Evolutionary conservation across 805 yeast species (phyloP), one percentile per base, ranked within the genome.

Genomic region (Wickerhamomyces chaumierensis): DNA sequence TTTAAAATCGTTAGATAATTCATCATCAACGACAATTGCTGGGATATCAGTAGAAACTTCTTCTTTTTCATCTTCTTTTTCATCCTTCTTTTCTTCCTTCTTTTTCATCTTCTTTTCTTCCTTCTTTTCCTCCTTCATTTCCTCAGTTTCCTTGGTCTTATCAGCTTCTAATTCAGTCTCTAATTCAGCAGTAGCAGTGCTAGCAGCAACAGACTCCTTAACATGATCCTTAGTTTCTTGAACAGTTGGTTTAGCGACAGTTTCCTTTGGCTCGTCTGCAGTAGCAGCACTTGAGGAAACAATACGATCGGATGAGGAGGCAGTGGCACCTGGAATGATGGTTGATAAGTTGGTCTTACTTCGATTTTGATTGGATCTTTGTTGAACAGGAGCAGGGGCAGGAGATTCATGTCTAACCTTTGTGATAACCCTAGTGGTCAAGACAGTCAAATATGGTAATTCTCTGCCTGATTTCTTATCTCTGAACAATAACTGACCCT

Each of bases 401-500:
- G 42, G 20, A 37, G 33, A 34, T 42, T 46, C 43, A 8, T 49
- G 34, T 41, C 48, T 49, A 42, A 45, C 49, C 35, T 46, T 39
- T 12, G 41, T 40, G 18, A 48, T 39, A n/a, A 53, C 47, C 49
- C 65, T 63, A 34, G 48, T 53, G 35, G 63, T 62, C 36, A 65
- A 52, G 4, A 59, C 65, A 34, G 61, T 64, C 38, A 67, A 48
- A 44, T 68, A 66, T 36, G 59, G 61, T 28, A 66, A 65, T 17
- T 73, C 66, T 40, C 68, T 64, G 32, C 70, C 65, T 9, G 75
- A 60, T 21, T 65, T 69, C 44, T 70, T 73, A 42, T 88, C 83
- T 52, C 79, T 72, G 41, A 66, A 71, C n/a, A 77, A 77, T 42
- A 86, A 66, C 33, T 80, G 82, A 43, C 90, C 90, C 43, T 80